Percentiles rank a stretch among this genome's conserved stretches.
Evolutionary conservation across 768 basidiomycete species (phyloP).

Genomic region (Russula sp.): DNA sequence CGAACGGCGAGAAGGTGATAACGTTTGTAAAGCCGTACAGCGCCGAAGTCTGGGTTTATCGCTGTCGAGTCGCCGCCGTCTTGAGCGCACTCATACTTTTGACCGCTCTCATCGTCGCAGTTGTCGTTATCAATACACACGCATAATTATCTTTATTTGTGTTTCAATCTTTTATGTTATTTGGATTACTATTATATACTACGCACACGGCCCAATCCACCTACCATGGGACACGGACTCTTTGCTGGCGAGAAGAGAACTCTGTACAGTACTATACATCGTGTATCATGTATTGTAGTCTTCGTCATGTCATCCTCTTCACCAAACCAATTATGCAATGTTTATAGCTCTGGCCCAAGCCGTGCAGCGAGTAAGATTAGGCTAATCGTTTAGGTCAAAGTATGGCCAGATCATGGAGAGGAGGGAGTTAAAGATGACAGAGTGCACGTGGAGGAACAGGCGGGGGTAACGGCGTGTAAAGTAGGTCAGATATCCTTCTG

Average conservation of each 20-base stretch:
- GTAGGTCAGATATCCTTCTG: slow-evolving; percentile 87
- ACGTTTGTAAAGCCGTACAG: slow-evolving; percentile 27
- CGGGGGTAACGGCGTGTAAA: slow-evolving; percentile 92
- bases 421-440: slow-evolving; percentile 70
- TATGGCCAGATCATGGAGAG: slow-evolving; percentile 89
- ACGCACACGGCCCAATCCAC: not conserved
- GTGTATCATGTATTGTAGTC: slow-evolving; percentile 5
- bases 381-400: slow-evolving; percentile 63
- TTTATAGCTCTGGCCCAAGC: not conserved
- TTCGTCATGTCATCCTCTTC: not conserved
- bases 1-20: slow-evolving; percentile 28
- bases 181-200: not conserved
- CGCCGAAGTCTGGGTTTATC: slow-evolving; percentile 42
- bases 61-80: slow-evolving; percentile 59
- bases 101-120: slow-evolving; percentile 49
- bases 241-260: slow-evolving; percentile 4
- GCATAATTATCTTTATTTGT: slow-evolving; percentile 1
- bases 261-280: slow-evolving; percentile 4
- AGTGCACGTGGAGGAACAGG: slow-evolving; percentile 88
- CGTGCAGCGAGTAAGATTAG: not conserved
- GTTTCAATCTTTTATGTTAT: not conserved
- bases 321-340: not conserved
- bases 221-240: slow-evolving; percentile 13
- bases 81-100: slow-evolving; percentile 51
- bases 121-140: slow-evolving; percentile 38